Percentiles rank a stretch among this genome's conserved stretches.
phyloP scores from a whole-genome alignment of 2,329 filamentous ascomycete genomes.

The Aspergillus chevalieri region DNA sequence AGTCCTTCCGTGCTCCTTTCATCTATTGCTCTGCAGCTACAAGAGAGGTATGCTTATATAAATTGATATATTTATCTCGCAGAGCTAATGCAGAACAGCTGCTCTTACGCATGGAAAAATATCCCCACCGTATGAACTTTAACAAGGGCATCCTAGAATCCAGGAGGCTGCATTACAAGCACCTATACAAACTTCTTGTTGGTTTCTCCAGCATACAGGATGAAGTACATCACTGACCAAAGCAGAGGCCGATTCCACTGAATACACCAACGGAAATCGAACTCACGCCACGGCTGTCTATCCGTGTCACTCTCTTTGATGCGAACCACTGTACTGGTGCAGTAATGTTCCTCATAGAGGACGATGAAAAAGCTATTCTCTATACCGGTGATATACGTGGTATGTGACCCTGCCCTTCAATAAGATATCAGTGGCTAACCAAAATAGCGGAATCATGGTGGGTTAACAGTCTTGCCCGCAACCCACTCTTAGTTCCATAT shows the following conservation, averaged over 20 bases:
- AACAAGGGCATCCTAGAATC: constrained; percentile 70
- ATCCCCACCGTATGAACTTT: constrained; percentile 74
- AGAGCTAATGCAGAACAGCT: constrained; percentile 40
- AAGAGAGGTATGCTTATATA: constrained; percentile 48
- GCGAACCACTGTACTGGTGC: constrained; percentile 88
- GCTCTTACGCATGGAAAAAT: constrained; percentile 71
- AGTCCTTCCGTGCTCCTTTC: constrained; percentile 69
- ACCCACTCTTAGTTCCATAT: constrained; percentile 71
- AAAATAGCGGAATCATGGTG: constrained; percentile 68
- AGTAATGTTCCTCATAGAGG: constrained; percentile 89
- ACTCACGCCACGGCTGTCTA: constrained; percentile 58
- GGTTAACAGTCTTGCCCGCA: constrained; percentile 65
- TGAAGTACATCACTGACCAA: neutral
- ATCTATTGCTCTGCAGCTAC: constrained; percentile 88
- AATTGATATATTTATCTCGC: neutral
- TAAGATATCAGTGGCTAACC: constrained; percentile 4
- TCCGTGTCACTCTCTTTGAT: constrained; percentile 79
- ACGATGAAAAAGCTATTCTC: constrained; percentile 62
- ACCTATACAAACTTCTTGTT: constrained; percentile 64
- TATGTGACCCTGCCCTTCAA: constrained; percentile 11
- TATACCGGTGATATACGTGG: constrained; percentile 85
- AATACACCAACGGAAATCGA: constrained; percentile 74
- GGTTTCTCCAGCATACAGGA: constrained; percentile 7
- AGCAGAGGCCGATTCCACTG: constrained; percentile 69
- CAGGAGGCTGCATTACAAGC: constrained; percentile 67